These are phyloP conservation scores for Phtheirospermum japonicum DNA, from an alignment of 257 asterid species.

Conservation along the genomic window DNA sequence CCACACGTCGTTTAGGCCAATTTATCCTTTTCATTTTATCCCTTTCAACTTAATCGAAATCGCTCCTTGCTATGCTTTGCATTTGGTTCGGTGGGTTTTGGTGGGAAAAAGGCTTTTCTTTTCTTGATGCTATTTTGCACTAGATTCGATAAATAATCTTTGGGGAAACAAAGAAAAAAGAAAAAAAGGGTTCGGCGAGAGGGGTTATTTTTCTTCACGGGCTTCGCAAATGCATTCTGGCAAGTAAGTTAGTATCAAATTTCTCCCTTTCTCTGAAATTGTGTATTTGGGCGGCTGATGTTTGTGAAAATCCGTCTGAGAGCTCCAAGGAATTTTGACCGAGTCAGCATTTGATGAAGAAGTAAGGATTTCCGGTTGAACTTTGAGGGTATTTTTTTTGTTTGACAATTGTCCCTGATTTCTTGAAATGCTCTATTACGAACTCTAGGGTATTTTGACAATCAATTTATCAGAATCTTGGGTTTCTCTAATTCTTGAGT, in stretches of 20 bases:
- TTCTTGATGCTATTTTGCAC: conserved; percentile 11
- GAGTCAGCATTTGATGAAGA: conserved; percentile 23
- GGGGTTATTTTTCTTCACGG: conserved; percentile 7
- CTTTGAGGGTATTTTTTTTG: not conserved
- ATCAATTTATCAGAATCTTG: not conserved
- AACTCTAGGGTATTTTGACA: not conserved
- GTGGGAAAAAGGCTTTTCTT: conserved; percentile 21
- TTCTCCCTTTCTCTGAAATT: conserved; percentile 19
- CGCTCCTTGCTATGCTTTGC: not conserved
- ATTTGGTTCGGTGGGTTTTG: conserved; percentile 25
- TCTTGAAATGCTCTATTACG: not conserved
- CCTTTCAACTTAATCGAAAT: conserved; percentile 5
- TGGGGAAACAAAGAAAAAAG: not conserved
- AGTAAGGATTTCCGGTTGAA: conserved; percentile 17
- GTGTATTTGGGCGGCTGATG: conserved; percentile 8
- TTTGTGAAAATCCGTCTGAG: not conserved
- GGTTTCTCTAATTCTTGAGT: conserved; percentile 8
- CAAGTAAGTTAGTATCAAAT: conserved; percentile 20
- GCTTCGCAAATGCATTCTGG: conserved; percentile 3
- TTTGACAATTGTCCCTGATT: conserved; percentile 6
- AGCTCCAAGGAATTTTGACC: conserved; percentile 6
- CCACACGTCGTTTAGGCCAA: conserved; percentile 7
- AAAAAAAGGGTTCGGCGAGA: not conserved
- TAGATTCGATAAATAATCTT: conserved; percentile 1
- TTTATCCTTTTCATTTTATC: not conserved